A percentile compares a stretch with the other conserved stretches of the same genome.
Evolutionary conservation across 768 basidiomycete genomes (phyloP).

Genomic region (Russula brevipes): DNA sequence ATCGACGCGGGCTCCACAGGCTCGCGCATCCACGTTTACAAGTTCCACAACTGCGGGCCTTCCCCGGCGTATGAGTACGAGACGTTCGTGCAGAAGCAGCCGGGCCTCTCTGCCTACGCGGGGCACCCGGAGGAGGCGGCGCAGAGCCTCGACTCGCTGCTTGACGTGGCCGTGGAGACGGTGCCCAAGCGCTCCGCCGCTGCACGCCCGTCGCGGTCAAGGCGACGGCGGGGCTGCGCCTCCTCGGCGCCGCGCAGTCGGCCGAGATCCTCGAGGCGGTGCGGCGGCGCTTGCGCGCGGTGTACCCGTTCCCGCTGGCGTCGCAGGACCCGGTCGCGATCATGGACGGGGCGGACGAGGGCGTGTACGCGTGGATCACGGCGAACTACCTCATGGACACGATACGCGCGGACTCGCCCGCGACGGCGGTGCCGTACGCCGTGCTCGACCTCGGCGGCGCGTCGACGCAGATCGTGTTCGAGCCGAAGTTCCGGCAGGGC

Average conservation of each 20-base stretch:
- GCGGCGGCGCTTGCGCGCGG: slow-evolving; percentile 45
- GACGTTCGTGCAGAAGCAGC: slow-evolving; percentile 76
- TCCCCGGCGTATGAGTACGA: slow-evolving; percentile 87
- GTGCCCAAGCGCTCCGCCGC: slow-evolving; percentile 54
- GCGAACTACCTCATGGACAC: slow-evolving; percentile 86
- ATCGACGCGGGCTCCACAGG: slow-evolving; percentile 98
- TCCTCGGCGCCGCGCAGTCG: slow-evolving; percentile 59
- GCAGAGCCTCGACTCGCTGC: slow-evolving; percentile 65
- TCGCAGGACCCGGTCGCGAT: slow-evolving; percentile 66
- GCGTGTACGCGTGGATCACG: slow-evolving; percentile 98
- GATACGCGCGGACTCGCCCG: slow-evolving; percentile 51
- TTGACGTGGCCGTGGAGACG: slow-evolving; percentile 73
- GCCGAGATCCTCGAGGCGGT: slow-evolving; percentile 74
- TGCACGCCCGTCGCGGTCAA: slow-evolving; percentile 91
- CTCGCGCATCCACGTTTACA: slow-evolving; percentile 97
- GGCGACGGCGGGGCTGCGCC: slow-evolving; percentile 83
- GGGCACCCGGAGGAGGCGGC: slow-evolving; percentile 66
- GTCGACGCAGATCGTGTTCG: slow-evolving; percentile 96
- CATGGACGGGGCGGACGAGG: slow-evolving; percentile 96
- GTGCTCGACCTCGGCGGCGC: slow-evolving; percentile 96
- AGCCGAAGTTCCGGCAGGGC: slow-evolving; percentile 59
- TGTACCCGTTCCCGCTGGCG: slow-evolving; percentile 66
- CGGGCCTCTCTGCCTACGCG: slow-evolving; percentile 67
- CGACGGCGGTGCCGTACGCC: slow-evolving; percentile 60
- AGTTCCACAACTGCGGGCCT: slow-evolving; percentile 85